Percentiles rank a stretch among this genome's conserved stretches.
Evolutionary conservation across 352 stramenopile genomes (phyloP).

Genomic region (Phytophthora multivora): DNA sequence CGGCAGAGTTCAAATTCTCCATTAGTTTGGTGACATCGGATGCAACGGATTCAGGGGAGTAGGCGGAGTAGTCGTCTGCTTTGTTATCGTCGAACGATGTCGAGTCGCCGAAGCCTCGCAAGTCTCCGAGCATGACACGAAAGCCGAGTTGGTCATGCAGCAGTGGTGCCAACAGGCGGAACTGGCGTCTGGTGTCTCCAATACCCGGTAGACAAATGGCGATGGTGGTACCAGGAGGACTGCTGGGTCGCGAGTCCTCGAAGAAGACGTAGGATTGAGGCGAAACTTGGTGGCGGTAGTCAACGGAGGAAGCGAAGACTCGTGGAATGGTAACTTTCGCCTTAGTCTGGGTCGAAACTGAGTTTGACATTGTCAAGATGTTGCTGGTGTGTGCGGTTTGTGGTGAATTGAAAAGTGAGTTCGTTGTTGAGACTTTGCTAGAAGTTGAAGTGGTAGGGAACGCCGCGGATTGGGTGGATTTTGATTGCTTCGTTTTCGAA

Average conservation of each 20-base stretch:
- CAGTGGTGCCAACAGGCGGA: constrained; percentile 43
- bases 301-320: constrained; percentile 28
- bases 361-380: not conserved
- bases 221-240: constrained; percentile 14
- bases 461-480: constrained; percentile 10
- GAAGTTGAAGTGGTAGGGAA: constrained; percentile 8
- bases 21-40: constrained; percentile 35
- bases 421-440: not conserved
- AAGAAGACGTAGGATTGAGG: constrained; percentile 36
- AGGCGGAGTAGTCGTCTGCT: constrained; percentile 21
- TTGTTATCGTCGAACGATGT: constrained; percentile 23
- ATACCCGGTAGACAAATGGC: constrained; percentile 49
- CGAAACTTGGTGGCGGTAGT: constrained; percentile 23
- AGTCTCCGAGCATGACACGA: constrained; percentile 41
- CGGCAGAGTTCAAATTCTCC: constrained; percentile 18
- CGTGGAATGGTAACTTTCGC: constrained; percentile 12
- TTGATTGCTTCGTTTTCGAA: constrained; percentile 11
- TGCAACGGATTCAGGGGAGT: constrained; percentile 39
- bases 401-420: constrained; percentile 4
- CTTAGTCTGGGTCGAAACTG: not conserved
- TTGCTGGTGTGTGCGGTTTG: constrained; percentile 2
- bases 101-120: constrained; percentile 53
- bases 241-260: constrained; percentile 39
- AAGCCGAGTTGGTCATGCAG: constrained; percentile 39
- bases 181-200: constrained; percentile 47